phyloP scores from a whole-genome alignment of 192 early-diverging fungal species.

The Podila horticola region DNA sequence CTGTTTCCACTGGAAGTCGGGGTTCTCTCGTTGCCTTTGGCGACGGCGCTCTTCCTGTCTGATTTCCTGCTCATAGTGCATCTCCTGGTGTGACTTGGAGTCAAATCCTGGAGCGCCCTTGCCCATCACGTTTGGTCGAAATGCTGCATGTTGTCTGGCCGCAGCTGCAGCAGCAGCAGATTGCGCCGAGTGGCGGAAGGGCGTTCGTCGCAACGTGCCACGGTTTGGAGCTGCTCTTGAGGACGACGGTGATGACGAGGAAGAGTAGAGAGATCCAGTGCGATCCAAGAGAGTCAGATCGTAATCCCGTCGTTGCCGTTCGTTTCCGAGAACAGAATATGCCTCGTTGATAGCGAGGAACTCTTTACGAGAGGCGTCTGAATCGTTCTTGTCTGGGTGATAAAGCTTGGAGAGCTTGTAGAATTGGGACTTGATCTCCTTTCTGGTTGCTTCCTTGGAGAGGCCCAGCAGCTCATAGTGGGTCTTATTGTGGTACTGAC shows the following conservation, averaged over 20 bases:
- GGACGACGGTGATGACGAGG: background rate
- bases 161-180: slow-evolving; percentile 36
- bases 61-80: slow-evolving; percentile 45
- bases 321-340: slow-evolving; percentile 81
- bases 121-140: slow-evolving; percentile 9
- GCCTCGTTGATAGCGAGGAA: slow-evolving; percentile 91
- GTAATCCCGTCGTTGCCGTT: slow-evolving; percentile 77
- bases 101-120: slow-evolving; percentile 29
- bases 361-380: slow-evolving; percentile 70
- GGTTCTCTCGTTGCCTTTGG: slow-evolving; percentile 16
- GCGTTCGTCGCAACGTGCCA: slow-evolving; percentile 31
- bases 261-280: slow-evolving; percentile 12
- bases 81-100: slow-evolving; percentile 46
- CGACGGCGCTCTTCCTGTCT: slow-evolving; percentile 28
- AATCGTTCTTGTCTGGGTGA: slow-evolving; percentile 85
- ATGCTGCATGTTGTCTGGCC: slow-evolving; percentile 18
- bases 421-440: slow-evolving; percentile 73
- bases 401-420: slow-evolving; percentile 82
- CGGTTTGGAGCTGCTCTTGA: slow-evolving; percentile 9
- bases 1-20: slow-evolving; percentile 8
- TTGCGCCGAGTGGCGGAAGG: slow-evolving; percentile 42
- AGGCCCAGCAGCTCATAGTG: slow-evolving; percentile 63
- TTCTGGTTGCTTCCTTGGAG: slow-evolving; percentile 53
- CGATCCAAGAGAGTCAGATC: slow-evolving; percentile 65
- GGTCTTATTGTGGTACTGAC: background rate